Conservation (phyloP, 2,329 filamentous ascomycete species). For the Xylaria sp. region DNA sequence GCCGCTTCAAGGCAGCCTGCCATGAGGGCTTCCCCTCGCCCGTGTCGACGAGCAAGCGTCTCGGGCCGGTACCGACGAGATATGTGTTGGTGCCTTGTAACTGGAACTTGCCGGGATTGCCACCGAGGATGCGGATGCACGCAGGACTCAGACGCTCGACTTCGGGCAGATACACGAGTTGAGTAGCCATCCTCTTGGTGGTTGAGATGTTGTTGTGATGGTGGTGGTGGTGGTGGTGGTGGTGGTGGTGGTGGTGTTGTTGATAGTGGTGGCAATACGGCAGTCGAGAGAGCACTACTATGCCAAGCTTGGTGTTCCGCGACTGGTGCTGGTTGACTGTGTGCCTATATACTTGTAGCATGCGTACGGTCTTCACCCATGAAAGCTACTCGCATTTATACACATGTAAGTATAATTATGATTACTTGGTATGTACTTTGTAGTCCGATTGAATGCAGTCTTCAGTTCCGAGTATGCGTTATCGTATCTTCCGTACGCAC, state of each 20-base stretch:
- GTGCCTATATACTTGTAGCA: neutral
- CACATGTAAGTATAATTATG: neutral
- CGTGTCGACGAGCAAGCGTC: conserved; percentile 87
- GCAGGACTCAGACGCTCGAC: conserved; percentile 81
- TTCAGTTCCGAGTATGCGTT: too few relatives aligned
- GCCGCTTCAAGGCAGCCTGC: conserved; percentile 72
- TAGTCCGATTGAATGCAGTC: too few relatives aligned
- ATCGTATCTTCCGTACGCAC: too few relatives aligned
- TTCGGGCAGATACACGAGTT: conserved; percentile 73
- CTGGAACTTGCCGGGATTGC: conserved; percentile 87
- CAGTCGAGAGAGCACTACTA: conserved; percentile 36
- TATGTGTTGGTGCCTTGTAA: conserved; percentile 93
- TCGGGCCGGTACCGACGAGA: conserved; percentile 79
- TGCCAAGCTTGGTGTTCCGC: conserved; percentile 31
- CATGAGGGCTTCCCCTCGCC: conserved; percentile 84
- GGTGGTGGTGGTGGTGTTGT: conserved; percentile 19
- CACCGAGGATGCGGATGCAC: conserved; percentile 86
- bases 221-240: conserved; percentile 4
- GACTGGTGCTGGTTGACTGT: neutral
- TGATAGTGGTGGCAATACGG: conserved; percentile 30
- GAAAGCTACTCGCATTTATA: neutral
- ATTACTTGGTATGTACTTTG: neutral
- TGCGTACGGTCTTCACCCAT: neutral
- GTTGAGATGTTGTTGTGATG: conserved; percentile 17
- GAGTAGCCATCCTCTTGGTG: conserved; percentile 65